Conservation (phyloP, 139 green algal species). For the Dunaliella sp. region DNA sequence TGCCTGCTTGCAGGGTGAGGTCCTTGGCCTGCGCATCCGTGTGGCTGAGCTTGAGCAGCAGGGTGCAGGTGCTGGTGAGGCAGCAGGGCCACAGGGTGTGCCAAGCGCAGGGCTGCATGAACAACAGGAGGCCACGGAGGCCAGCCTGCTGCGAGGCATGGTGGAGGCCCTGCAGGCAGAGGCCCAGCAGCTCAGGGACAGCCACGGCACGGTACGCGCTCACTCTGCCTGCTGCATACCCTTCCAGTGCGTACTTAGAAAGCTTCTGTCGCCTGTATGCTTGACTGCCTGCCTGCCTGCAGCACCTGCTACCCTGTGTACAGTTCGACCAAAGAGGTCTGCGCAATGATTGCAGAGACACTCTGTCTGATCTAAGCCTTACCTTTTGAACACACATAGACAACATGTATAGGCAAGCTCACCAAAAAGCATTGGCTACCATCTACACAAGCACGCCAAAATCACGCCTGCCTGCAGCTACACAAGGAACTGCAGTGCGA, state of each 20-base stretch:
- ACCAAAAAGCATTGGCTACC: too few species aligned
- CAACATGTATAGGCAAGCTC: too few species aligned
- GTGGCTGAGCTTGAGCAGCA: not conserved
- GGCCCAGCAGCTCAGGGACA: not conserved
- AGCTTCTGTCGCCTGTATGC: not conserved
- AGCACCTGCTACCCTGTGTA: not conserved
- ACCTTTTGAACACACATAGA: too few species aligned
- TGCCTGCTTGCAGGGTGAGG: not conserved
- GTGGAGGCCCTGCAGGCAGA: not conserved
- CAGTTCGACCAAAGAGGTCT: not conserved
- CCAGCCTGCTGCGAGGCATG: not conserved
- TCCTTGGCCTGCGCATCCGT: not conserved
- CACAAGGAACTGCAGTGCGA: not conserved
- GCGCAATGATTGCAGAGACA: not conserved
- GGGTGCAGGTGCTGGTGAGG: too few species aligned
- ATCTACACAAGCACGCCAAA: too few species aligned
- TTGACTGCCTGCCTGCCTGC: not conserved
- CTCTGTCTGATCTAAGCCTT: not conserved
- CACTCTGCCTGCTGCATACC: too few species aligned
- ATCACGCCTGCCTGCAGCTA: not conserved
- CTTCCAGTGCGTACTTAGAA: not conserved
- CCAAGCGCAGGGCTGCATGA: too few species aligned
- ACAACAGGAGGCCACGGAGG: not conserved
- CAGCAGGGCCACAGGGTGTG: not conserved
- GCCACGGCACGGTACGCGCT: not conserved